phyloP scores from a whole-genome alignment of 23 red algal genomes.

The Gracilaria gracilis region DNA sequence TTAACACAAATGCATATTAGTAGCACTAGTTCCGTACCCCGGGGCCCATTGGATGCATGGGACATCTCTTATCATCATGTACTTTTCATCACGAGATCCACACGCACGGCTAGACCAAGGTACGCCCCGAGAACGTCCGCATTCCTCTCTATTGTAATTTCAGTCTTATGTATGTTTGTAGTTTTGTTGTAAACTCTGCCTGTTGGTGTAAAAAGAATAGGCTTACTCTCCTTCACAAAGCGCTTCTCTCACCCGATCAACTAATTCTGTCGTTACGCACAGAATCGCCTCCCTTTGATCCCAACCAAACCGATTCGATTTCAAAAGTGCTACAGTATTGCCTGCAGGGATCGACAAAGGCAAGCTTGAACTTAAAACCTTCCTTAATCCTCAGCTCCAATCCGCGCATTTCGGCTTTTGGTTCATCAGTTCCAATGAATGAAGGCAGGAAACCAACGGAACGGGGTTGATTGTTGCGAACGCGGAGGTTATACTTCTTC shows the following conservation, averaged over 20 bases:
- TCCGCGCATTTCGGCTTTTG: no score
- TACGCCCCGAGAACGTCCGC: background rate
- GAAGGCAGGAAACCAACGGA: background rate
- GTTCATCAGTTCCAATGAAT: no score
- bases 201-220: background rate
- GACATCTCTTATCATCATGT: background rate
- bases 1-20: background rate
- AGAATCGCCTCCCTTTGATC: background rate
- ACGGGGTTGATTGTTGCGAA: no score
- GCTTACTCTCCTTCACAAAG: no score
- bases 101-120: background rate
- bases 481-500: no score
- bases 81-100: background rate
- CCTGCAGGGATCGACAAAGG: no score
- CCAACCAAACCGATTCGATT: background rate
- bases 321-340: background rate
- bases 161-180: slow-evolving; percentile 36
- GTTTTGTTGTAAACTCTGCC: slow-evolving; percentile 15
- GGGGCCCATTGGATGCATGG: background rate
- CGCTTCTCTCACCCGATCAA: background rate
- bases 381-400: no score
- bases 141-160: slow-evolving; percentile 31
- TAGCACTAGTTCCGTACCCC: background rate
- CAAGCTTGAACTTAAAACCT: no score
- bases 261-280: background rate